Evolutionary conservation across 2,329 filamentous ascomycete species (phyloP), one percentile per base, ranked within the genome.

Genomic region (Sporothrix brasiliensis): DNA sequence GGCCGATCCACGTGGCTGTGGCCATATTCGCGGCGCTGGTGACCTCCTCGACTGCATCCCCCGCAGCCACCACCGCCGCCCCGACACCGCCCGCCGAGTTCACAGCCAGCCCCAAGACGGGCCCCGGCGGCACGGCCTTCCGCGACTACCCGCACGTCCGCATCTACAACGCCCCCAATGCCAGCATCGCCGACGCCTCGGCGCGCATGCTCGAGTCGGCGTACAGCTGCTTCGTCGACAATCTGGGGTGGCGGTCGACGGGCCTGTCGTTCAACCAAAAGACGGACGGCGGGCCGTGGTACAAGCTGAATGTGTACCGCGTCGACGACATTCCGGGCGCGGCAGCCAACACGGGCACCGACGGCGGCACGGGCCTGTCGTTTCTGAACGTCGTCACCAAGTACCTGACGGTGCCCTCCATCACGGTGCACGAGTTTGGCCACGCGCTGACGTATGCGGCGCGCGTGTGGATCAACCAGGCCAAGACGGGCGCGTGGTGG

Each of bases 351-450:
- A 83, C 81, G 73, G 79, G 80, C 65, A 79, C 79, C 0, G 83
- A 85, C 69, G 69, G 65, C 0, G 70, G 73, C 13, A 76, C 78
- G 0, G 83, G 83, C 1, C 75, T 83, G 77, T 81, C 53, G 1
- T 58, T 58, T 13, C 14, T 58, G 5, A 58, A 58, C 6, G 53
- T 58, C 16, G 53, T 58, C 3, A 74, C 78, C 14, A 71, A 77
- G 21, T 83, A 80, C 70, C 76, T 85, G 47, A 76, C 77, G 1
- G 76, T 74, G 0, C 79, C 82, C 0, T 76, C 75, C 2, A 79
- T 85, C n/a, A 81, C 81, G 0, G 81, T 84, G 4, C 84, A 85
- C 70, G 84, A 85, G 74, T 85, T 79, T 66, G 84, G 83, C 0
- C 84, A 85, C 72, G 83, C 78, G 0, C 75, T 86, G 72, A 82